phyloP scores from a whole-genome alignment of 495 filamentous ascomycete species.

The Podospora fimiseda region DNA sequence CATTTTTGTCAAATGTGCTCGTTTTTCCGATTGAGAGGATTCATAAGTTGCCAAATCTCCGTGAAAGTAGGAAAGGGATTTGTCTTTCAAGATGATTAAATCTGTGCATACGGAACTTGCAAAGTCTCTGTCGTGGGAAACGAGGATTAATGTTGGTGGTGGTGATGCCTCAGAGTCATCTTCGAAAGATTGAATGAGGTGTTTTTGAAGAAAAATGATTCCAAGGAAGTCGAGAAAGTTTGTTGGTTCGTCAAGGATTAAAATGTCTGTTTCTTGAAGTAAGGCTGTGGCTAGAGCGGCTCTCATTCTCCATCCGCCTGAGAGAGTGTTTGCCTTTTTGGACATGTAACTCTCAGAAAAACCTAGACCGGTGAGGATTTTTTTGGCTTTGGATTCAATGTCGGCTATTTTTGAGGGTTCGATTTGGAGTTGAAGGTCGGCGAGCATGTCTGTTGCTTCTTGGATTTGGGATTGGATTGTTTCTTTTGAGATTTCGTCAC shows the following conservation, averaged over 20 bases:
- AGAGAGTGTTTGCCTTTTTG: conserved; percentile 55
- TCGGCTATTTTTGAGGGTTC: conserved; percentile 48
- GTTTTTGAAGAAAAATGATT: conserved; percentile 76
- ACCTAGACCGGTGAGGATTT: conserved; percentile 61
- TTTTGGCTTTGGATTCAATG: conserved; percentile 54
- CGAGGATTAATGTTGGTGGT: conserved; percentile 55
- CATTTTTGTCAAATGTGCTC: conserved; percentile 61
- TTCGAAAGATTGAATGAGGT: too few species aligned
- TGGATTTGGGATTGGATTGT: conserved; percentile 54
- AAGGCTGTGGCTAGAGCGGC: conserved; percentile 60
- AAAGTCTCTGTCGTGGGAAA: conserved; percentile 77
- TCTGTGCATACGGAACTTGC: conserved; percentile 65
- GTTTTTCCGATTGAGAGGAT: conserved; percentile 55
- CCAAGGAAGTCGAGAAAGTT: conserved; percentile 77
- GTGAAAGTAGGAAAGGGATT: conserved; percentile 59
- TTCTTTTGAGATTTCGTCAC: conserved; percentile 48
- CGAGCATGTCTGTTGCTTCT: conserved; percentile 54
- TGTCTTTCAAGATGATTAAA: conserved; percentile 66
- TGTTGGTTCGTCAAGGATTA: conserved; percentile 83
- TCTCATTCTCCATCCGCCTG: conserved; percentile 76
- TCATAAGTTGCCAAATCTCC: conserved; percentile 68
- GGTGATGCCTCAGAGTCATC: conserved; percentile 37
- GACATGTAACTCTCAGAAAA: conserved; percentile 56
- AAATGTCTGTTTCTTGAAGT: conserved; percentile 64
- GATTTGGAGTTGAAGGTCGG: conserved; percentile 54